A percentile compares a stretch with the other conserved stretches of the same genome.
Evolutionary conservation across 2,329 filamentous ascomycete species (phyloP).

Genomic region (Passalora sequoiae): DNA sequence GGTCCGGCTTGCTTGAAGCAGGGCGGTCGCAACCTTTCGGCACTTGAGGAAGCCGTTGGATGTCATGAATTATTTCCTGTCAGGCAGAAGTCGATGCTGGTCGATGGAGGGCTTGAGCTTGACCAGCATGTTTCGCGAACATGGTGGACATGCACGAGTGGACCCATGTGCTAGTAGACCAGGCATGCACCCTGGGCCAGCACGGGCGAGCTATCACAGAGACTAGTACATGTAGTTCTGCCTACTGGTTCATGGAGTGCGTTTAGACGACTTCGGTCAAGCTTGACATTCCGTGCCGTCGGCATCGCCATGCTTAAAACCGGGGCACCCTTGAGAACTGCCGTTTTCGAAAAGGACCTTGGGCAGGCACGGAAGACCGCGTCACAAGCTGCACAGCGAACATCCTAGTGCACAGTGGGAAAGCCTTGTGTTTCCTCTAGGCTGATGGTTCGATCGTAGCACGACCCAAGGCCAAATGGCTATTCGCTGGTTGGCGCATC

Average conservation of each 20-base stretch:
- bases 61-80: constrained; percentile 23
- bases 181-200: constrained; percentile 9
- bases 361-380: constrained; percentile 21
- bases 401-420: constrained; percentile 19
- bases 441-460: constrained; percentile 24
- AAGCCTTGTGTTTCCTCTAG: constrained; percentile 21
- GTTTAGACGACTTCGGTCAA: constrained; percentile 18
- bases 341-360: constrained; percentile 15
- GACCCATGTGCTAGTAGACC: constrained; percentile 7
- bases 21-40: constrained; percentile 21
- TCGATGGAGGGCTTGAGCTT: constrained; percentile 18
- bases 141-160: constrained; percentile 7
- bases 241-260: constrained; percentile 9
- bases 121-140: constrained; percentile 14
- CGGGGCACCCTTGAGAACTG: constrained; percentile 17
- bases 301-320: constrained; percentile 11
- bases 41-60: constrained; percentile 20
- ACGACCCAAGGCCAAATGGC: constrained; percentile 23
- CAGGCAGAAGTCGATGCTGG: constrained; percentile 15
- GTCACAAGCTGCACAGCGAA: constrained; percentile 25
- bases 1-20: constrained; percentile 4
- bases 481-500: constrained; percentile 24
- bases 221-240: constrained; percentile 4
- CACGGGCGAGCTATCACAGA: constrained; percentile 10
- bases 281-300: constrained; percentile 13